Evolutionary conservation across 192 early-diverging fungal species (phyloP).

Genomic region (Linnemannia elongata): DNA sequence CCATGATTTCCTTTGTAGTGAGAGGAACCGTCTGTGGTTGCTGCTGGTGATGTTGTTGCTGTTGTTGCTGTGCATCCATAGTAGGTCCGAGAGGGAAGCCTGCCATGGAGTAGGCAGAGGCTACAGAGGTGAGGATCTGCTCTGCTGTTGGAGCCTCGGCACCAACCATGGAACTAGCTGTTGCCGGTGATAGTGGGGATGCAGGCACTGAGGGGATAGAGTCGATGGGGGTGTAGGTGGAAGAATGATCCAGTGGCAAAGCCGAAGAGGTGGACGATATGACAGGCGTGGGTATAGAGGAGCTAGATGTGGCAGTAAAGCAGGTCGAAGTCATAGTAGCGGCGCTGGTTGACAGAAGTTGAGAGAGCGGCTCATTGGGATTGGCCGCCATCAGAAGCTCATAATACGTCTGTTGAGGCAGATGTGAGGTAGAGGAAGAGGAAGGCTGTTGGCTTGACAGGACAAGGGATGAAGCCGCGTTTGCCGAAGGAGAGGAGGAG

Average conservation of each 20-base stretch:
- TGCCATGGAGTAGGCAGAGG: not conserved
- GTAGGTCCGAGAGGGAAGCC: not conserved
- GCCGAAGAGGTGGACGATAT: constrained; percentile 1
- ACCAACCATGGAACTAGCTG: not conserved
- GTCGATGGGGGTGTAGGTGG: constrained; percentile 8
- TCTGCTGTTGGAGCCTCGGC: not conserved
- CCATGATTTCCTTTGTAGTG: constrained; percentile 48
- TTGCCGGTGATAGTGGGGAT: not conserved
- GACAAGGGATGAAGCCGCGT: constrained; percentile 1
- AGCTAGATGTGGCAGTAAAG: constrained; percentile 14
- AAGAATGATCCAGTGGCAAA: constrained; percentile 5
- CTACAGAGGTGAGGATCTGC: constrained; percentile 18
- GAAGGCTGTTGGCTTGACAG: constrained; percentile 16
- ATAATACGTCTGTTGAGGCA: constrained; percentile 41
- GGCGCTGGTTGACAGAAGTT: constrained; percentile 43
- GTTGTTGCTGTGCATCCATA: not conserved
- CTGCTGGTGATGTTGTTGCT: not conserved
- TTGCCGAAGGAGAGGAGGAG: constrained; percentile 16
- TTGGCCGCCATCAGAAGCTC: constrained; percentile 50
- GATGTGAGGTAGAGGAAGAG: not conserved
- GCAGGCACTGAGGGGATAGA: not conserved
- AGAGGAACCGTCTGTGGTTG: constrained; percentile 26
- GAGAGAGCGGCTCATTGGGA: constrained; percentile 45
- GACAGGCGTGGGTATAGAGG: not conserved
- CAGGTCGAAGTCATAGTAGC: constrained; percentile 30